Evolutionary conservation across 2,329 filamentous ascomycete genomes (phyloP).

Genomic region (Penicillium sp.): DNA sequence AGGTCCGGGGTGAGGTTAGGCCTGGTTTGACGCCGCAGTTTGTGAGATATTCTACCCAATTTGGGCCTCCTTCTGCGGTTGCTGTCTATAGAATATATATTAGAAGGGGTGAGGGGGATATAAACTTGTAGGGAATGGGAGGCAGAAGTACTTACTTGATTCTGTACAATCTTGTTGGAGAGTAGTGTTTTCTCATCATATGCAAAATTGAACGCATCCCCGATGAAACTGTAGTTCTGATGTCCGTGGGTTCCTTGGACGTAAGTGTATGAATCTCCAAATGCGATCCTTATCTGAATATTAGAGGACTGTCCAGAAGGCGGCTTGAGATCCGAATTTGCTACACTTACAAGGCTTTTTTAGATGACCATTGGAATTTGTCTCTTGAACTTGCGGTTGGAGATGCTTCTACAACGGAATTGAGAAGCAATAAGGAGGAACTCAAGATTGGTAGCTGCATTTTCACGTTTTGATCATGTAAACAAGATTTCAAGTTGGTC

Average conservation of each 20-base stretch:
- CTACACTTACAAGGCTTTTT: conserved; percentile 16
- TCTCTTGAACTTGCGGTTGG: conserved; percentile 9
- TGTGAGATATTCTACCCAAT: conserved; percentile 61
- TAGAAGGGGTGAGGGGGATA: not conserved
- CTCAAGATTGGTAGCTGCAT: not conserved
- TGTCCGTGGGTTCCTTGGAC: conserved; percentile 58
- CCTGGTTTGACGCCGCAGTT: conserved; percentile 53
- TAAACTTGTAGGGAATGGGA: not conserved
- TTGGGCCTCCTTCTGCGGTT: conserved; percentile 58
- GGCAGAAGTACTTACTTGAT: conserved; percentile 32
- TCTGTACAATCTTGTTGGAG: conserved; percentile 56
- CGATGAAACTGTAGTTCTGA: conserved; percentile 59
- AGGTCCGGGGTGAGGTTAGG: conserved; percentile 48
- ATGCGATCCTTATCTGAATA: conserved; percentile 28
- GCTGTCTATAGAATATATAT: conserved; percentile 37
- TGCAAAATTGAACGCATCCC: conserved; percentile 53
- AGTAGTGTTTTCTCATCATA: conserved; percentile 53
- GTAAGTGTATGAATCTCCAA: conserved; percentile 47
- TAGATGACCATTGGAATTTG: conserved; percentile 23
- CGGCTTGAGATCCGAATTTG: not conserved
- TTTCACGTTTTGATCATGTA: no score
- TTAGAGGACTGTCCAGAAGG: not conserved
- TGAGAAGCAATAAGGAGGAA: not conserved
- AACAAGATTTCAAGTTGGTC: no score
- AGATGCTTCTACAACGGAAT: conserved; percentile 1